A percentile compares a stretch with the other conserved stretches of the same genome.
phyloP scores from a whole-genome alignment of 2,329 filamentous ascomycete species.

The Diaporthe destruens region DNA sequence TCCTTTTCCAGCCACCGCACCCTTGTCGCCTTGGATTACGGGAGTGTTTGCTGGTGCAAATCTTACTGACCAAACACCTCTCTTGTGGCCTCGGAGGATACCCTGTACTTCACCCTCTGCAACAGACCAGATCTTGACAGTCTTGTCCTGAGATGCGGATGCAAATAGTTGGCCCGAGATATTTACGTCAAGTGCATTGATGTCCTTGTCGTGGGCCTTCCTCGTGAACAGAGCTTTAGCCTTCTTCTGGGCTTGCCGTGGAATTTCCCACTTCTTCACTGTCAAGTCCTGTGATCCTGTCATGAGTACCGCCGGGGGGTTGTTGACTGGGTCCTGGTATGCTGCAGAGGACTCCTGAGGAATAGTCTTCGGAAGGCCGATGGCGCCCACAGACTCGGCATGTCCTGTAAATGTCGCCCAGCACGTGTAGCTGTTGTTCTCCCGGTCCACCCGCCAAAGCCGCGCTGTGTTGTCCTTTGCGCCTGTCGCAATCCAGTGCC shows the following conservation, averaged over 20 bases:
- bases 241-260: conserved; percentile 67
- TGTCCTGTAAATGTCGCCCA: conserved; percentile 82
- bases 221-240: conserved; percentile 83
- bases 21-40: conserved; percentile 77
- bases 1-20: conserved; percentile 81
- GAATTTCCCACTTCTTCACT: conserved; percentile 92
- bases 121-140: conserved; percentile 95
- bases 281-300: conserved; percentile 97
- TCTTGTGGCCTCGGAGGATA: conserved; percentile 90
- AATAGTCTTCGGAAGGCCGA: conserved; percentile 79
- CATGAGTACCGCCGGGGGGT: conserved; percentile 86
- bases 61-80: conserved; percentile 95
- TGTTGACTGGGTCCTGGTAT: conserved; percentile 77
- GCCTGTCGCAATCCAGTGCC: conserved; percentile 94
- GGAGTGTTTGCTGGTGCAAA: conserved; percentile 88
- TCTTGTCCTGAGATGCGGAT: conserved; percentile 95
- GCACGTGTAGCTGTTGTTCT: conserved; percentile 72
- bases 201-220: conserved; percentile 98
- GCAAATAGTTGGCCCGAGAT: conserved; percentile 84
- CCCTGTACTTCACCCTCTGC: conserved; percentile 92
- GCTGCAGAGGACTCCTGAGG: conserved; percentile 79
- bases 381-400: conserved; percentile 91
- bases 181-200: conserved; percentile 92
- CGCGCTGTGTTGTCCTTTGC: conserved; percentile 97
- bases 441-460: conserved; percentile 87